These are phyloP conservation scores for Linanthus parryae DNA, from an alignment of 148 eudicot species.

Conservation along the genomic window DNA sequence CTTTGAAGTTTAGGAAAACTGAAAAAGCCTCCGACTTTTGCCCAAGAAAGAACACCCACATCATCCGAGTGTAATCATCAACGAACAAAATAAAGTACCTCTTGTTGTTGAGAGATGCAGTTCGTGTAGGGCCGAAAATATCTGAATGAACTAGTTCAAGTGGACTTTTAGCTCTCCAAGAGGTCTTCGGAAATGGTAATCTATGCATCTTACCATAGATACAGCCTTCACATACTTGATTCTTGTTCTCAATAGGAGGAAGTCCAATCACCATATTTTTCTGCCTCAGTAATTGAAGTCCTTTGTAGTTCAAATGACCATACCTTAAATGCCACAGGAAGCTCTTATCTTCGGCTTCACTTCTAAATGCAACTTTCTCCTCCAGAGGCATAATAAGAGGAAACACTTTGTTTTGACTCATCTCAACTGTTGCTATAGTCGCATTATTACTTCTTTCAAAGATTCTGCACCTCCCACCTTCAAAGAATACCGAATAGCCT, in stretches of 20 bases:
- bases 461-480: background rate
- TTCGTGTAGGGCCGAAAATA: background rate
- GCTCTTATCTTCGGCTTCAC: background rate
- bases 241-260: background rate
- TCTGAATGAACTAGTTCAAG: background rate
- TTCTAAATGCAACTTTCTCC: background rate
- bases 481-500: background rate
- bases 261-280: background rate
- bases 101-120: background rate
- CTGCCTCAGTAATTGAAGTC: background rate
- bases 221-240: conserved; percentile 1
- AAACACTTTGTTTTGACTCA: background rate
- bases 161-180: background rate
- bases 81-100: background rate
- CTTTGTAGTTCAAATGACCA: background rate
- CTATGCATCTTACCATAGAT: background rate
- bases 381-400: background rate
- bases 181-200: background rate
- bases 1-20: background rate
- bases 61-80: background rate
- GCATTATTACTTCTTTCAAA: background rate
- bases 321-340: background rate
- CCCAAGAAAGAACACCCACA: background rate
- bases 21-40: background rate
- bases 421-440: background rate